Conservation (phyloP, 2,329 filamentous ascomycete species). For the Phoma sp. region DNA sequence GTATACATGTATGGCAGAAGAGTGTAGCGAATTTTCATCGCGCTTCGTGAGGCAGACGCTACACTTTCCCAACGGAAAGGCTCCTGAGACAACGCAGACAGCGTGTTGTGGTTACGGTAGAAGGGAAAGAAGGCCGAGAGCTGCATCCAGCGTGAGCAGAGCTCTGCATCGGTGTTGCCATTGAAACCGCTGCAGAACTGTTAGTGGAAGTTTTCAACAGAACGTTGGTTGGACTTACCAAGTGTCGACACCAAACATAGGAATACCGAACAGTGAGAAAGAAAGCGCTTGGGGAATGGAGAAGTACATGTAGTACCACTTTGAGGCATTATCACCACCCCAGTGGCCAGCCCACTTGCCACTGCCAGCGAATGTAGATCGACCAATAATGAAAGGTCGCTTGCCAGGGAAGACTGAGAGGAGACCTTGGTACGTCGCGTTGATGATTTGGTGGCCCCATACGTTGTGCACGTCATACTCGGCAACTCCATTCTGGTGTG, state of each 20-base stretch:
- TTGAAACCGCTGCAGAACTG: slow-evolving; percentile 62
- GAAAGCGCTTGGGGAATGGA: slow-evolving; percentile 79
- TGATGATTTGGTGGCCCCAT: slow-evolving; percentile 71
- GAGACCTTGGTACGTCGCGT: slow-evolving; percentile 77
- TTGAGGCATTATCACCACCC: slow-evolving; percentile 74
- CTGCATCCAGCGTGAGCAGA: slow-evolving; percentile 78
- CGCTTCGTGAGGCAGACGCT: slow-evolving; percentile 66
- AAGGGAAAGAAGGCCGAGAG: slow-evolving; percentile 78
- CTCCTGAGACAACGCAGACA: slow-evolving; percentile 69
- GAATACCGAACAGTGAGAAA: slow-evolving; percentile 76
- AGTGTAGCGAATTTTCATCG: slow-evolving; percentile 74
- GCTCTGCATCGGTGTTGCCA: slow-evolving; percentile 70
- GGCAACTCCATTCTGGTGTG: slow-evolving; percentile 72
- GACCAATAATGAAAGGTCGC: slow-evolving; percentile 83
- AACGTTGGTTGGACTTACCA: slow-evolving; percentile 51
- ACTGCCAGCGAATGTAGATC: slow-evolving; percentile 79
- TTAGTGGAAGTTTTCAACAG: background rate
- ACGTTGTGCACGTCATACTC: slow-evolving; percentile 88
- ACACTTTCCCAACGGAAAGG: slow-evolving; percentile 74
- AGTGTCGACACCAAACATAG: slow-evolving; percentile 70
- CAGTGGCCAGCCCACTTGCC: slow-evolving; percentile 81
- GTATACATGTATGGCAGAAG: slow-evolving; percentile 80
- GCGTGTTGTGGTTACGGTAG: slow-evolving; percentile 76
- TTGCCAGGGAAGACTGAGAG: slow-evolving; percentile 68
- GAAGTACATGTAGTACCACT: slow-evolving; percentile 76